Conservation (phyloP, 192 early-diverging fungal species). For the Jimgerdemannia lactiflua region DNA sequence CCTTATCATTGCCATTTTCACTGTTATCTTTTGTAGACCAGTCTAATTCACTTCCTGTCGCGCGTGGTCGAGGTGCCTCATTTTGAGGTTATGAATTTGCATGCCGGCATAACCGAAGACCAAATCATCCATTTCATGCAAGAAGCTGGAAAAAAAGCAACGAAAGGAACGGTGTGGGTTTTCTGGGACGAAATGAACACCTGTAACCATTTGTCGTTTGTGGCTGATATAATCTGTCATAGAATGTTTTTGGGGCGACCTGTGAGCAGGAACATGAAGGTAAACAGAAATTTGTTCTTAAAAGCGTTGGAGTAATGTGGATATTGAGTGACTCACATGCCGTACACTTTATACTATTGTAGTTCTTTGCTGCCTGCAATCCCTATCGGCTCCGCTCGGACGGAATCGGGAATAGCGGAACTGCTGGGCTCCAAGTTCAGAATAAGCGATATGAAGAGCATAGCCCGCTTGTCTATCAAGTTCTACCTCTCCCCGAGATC, state of each 20-base stretch:
- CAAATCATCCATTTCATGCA: neutral
- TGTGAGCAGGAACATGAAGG: too few relatives aligned
- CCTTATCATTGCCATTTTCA: too few relatives aligned
- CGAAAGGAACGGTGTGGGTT: constrained; percentile 3
- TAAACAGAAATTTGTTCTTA: too few relatives aligned
- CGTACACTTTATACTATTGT: neutral
- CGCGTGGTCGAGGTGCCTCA: neutral
- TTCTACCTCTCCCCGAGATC: neutral
- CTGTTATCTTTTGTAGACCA: neutral
- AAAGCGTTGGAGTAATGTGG: too few relatives aligned
- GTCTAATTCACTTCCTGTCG: neutral
- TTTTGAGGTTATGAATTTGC: neutral
- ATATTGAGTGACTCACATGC: too few relatives aligned
- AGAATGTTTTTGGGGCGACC: neutral
- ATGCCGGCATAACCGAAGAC: neutral
- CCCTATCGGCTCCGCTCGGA: constrained; percentile 2
- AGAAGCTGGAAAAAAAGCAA: neutral
- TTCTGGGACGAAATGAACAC: constrained; percentile 19
- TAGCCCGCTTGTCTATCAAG: constrained; percentile 3
- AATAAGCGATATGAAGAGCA: constrained; percentile 6
- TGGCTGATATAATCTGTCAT: neutral
- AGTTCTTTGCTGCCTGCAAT: constrained; percentile 16
- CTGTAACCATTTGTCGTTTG: constrained; percentile 8
- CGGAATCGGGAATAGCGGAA: neutral
- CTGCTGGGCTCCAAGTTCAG: neutral